Percentiles rank a stretch among this genome's conserved stretches.
phyloP scores from a whole-genome alignment of 768 basidiomycete genomes.

The Suillus subalutaceus region DNA sequence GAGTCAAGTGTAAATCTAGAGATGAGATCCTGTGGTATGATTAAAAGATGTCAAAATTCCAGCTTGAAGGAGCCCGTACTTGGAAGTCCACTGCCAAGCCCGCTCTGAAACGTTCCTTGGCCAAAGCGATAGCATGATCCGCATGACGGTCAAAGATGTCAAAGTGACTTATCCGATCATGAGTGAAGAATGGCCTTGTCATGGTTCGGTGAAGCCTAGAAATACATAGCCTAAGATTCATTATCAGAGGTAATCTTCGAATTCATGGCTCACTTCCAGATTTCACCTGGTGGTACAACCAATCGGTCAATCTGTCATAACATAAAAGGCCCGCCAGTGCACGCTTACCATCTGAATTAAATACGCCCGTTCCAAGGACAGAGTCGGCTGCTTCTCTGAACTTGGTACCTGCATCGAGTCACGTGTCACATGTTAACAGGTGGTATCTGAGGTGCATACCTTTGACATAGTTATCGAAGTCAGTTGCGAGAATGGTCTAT shows the following conservation, averaged over 20 bases:
- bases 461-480: constrained; percentile 48
- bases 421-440: neutral
- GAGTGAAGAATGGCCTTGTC: constrained; percentile 71
- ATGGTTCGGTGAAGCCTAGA: constrained; percentile 64
- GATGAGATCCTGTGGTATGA: constrained; percentile 40
- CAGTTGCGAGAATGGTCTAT: constrained; percentile 44
- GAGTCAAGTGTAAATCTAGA: constrained; percentile 54
- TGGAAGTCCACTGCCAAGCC: constrained; percentile 65
- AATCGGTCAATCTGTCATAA: constrained; percentile 11
- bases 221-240: constrained; percentile 4
- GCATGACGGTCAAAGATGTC: constrained; percentile 62
- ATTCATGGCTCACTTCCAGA: constrained; percentile 59
- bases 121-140: constrained; percentile 46
- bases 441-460: constrained; percentile 27
- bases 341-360: constrained; percentile 55
- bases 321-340: neutral
- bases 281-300: constrained; percentile 46
- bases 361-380: constrained; percentile 52
- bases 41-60: neutral
- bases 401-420: constrained; percentile 28
- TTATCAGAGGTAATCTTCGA: neutral
- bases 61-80: constrained; percentile 28
- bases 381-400: constrained; percentile 33
- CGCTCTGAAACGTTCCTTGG: constrained; percentile 44
- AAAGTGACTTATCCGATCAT: constrained; percentile 63